Evolutionary conservation across 345 rosid species (phyloP), one percentile per base, ranked within the genome.

Genomic region (Syzygium oleosum): DNA sequence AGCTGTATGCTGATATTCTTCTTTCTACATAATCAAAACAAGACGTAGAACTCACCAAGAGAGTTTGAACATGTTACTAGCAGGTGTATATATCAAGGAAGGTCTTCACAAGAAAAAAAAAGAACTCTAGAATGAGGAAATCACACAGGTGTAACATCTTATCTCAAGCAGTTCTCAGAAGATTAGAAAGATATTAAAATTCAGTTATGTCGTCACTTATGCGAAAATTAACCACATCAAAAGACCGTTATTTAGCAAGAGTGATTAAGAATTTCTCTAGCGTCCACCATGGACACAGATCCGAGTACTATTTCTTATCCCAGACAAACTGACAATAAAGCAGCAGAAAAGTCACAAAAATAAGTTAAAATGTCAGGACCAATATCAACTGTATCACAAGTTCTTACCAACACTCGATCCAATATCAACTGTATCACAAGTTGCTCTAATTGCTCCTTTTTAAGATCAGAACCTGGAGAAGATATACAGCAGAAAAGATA

Each of bases 1-100:
- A 85, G 99, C 94, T 86, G 99, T 95, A 94, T 97, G 99, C 90
- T 94, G 99, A 87, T 94, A 97, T 91, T 97, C 99, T 93, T 97
- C 99, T 91, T 93, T 94, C 99, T 96, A 87, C 93, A 91, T 29
- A 12, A 90, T 21, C 78, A 59, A 88, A 29, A 59, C 15, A 85
- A 84, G 41, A 4, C 31, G 11, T 52, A 85, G 85, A 77, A 41
- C 79, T 61, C 53, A 88, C 41, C 61, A 52, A 84, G 80, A 38
- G 49, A 73, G 49, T 73, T 38, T 19, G 49, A 73, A 73, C 49
- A 73, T 73, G n/a, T 73, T 34, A 73, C 80, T 38, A 34, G 49
- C 25, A 73, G 49, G 25, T 73, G 25, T 34, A 9, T 34, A 19
- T 73, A 73, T 73, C 80, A 73, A 73, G 46, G 80, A 34, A 34